Conservation (phyloP, 495 filamentous ascomycete species). For the Daldinia childiae region DNA sequence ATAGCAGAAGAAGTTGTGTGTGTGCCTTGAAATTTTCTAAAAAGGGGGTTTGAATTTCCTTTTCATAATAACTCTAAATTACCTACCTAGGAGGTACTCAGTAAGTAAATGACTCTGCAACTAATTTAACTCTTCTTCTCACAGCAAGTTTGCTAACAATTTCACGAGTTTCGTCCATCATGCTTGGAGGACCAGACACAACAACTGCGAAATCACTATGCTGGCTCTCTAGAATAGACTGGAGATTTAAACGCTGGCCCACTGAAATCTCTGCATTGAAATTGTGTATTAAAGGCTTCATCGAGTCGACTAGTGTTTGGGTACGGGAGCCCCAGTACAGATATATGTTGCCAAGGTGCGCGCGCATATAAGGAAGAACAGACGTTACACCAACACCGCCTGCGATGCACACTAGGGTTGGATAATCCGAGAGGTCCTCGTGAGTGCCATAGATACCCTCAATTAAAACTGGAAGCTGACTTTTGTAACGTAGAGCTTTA, state of each 20-base stretch:
- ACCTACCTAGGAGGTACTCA: too few species aligned
- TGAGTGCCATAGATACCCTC: slow-evolving; percentile 34
- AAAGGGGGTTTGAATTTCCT: too few species aligned
- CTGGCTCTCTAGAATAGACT: slow-evolving; percentile 17
- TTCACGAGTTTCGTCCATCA: slow-evolving; percentile 40
- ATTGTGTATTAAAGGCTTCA: slow-evolving; percentile 15
- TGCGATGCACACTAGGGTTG: slow-evolving; percentile 39
- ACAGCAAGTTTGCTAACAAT: slow-evolving; percentile 6
- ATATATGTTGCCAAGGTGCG: slow-evolving; percentile 8
- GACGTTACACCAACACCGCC: slow-evolving; percentile 43
- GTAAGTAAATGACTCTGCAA: slow-evolving; percentile 2
- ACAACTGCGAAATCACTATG: slow-evolving; percentile 34
- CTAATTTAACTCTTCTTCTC: slow-evolving; percentile 2
- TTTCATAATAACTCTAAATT: background rate
- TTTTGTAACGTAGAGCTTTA: slow-evolving; percentile 10
- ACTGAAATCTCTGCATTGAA: slow-evolving; percentile 23
- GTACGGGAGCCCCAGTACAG: slow-evolving; percentile 36
- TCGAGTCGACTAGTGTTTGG: slow-evolving; percentile 23
- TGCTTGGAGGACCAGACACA: slow-evolving; percentile 40
- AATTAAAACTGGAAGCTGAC: slow-evolving; percentile 22
- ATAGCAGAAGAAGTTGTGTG: too few species aligned
- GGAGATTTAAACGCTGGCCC: slow-evolving; percentile 28
- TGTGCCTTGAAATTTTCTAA: too few species aligned
- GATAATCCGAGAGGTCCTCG: slow-evolving; percentile 21
- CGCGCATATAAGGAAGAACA: slow-evolving; percentile 33